Conservation (phyloP, 176 grass and related monocot species). For the Guadua angustifolia region DNA sequence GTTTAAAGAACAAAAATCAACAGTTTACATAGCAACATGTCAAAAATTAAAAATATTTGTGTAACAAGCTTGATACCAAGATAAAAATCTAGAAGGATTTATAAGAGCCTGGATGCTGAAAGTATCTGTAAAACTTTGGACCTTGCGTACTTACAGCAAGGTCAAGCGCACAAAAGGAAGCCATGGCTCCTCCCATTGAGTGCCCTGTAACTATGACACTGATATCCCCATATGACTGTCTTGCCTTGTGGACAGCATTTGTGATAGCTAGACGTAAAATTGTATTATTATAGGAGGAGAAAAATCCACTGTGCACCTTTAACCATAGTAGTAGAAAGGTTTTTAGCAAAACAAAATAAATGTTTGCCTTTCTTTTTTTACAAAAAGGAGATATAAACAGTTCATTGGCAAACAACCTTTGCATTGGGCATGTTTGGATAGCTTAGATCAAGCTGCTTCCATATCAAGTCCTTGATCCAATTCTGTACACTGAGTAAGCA, state of each 20-base stretch:
- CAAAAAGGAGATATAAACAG: too few species aligned
- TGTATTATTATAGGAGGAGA: constrained; percentile 69
- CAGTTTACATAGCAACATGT: not conserved
- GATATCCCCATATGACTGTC: constrained; percentile 45
- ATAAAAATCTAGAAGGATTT: too few species aligned
- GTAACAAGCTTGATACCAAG: not conserved
- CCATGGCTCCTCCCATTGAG: constrained; percentile 72
- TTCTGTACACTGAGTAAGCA: constrained; percentile 71
- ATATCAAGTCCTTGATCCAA: constrained; percentile 83
- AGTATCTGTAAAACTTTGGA: not conserved
- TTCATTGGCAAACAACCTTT: constrained; percentile 40
- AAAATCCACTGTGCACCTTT: constrained; percentile 73
- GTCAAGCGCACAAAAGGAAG: constrained; percentile 74
- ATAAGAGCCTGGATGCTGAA: not conserved
- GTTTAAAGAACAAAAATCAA: not conserved
- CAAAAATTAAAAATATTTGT: not conserved
- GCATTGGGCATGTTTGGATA: constrained; percentile 78
- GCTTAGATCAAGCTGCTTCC: constrained; percentile 93
- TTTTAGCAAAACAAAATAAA: not conserved
- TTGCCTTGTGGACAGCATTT: constrained; percentile 58
- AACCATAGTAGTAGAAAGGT: constrained; percentile 30
- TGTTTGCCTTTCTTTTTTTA: not conserved
- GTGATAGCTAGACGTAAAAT: constrained; percentile 52
- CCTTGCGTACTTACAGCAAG: constrained; percentile 53
- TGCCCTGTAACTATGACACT: constrained; percentile 62